phyloP scores from a whole-genome alignment of 306 rosid genomes.

The Cucumis hystrix region DNA sequence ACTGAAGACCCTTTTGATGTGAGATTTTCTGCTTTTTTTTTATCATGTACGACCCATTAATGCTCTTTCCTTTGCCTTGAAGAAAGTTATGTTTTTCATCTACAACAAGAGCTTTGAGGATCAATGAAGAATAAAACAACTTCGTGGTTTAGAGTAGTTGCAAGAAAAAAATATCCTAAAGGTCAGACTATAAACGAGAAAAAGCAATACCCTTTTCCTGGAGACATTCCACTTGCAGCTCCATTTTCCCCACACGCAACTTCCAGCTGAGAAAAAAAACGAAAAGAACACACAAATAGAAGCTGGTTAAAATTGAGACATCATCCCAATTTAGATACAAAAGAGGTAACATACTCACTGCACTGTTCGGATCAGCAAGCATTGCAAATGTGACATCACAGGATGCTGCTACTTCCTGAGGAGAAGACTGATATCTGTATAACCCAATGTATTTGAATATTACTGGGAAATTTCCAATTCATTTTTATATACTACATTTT shows the following conservation, averaged over 20 bases:
- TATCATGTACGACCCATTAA: neutral
- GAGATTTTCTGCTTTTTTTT: neutral
- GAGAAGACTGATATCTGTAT: conserved; percentile 70
- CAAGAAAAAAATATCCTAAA: neutral
- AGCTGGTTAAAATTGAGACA: conserved; percentile 6
- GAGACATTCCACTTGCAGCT: conserved; percentile 61
- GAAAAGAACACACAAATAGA: neutral
- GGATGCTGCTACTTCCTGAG: conserved; percentile 83
- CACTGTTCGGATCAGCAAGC: conserved; percentile 96
- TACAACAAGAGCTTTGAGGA: neutral
- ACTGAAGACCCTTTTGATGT: neutral
- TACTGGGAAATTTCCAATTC: neutral
- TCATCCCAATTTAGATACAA: neutral
- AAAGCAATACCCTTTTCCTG: conserved; percentile 74
- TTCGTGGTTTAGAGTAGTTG: neutral
- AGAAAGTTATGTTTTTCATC: neutral
- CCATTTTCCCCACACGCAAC: conserved; percentile 86
- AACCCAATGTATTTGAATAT: neutral
- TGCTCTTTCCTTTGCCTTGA: neutral
- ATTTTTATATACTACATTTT: neutral
- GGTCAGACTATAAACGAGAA: neutral
- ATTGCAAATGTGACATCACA: conserved; percentile 93
- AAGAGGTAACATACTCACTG: conserved; percentile 48
- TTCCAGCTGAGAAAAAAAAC: conserved; percentile 33
- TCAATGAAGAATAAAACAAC: neutral